These are phyloP conservation scores for Cordyceps pruinosa DNA, from an alignment of 2,329 filamentous ascomycete genomes.

Conservation along the genomic window DNA sequence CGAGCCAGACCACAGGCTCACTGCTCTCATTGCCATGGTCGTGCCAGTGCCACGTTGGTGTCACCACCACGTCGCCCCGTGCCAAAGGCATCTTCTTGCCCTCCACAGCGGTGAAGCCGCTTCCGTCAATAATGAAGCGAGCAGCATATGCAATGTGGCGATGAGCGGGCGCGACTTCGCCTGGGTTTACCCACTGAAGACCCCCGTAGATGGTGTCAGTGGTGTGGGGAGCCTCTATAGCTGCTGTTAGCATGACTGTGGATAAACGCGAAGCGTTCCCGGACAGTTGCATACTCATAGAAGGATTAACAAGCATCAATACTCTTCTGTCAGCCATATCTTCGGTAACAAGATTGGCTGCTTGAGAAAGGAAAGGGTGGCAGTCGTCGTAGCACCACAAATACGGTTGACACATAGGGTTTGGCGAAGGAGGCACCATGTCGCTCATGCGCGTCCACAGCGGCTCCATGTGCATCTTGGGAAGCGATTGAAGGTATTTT, in stretches of 20 bases:
- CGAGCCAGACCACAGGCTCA: constrained; percentile 50
- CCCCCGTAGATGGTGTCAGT: constrained; percentile 53
- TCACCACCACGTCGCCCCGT: constrained; percentile 49
- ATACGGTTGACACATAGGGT: constrained; percentile 34
- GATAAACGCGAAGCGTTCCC: rapidly evolving
- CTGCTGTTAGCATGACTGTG: constrained; percentile 16
- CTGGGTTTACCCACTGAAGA: constrained; percentile 49
- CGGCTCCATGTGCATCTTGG: constrained; percentile 29
- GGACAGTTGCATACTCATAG: constrained; percentile 18
- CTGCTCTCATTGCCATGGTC: constrained; percentile 53
- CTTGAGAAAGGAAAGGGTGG: constrained; percentile 27
- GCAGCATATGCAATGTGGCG: constrained; percentile 49
- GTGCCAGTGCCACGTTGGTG: constrained; percentile 53
- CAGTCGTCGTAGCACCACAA: constrained; percentile 32
- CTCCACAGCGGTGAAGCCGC: constrained; percentile 51
- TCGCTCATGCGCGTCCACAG: constrained; percentile 42
- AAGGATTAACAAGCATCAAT: constrained; percentile 35
- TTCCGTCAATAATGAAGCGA: constrained; percentile 51
- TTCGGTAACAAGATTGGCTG: constrained; percentile 30
- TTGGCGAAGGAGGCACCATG: constrained; percentile 40
- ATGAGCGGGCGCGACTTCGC: constrained; percentile 49
- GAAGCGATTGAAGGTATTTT: constrained; percentile 23
- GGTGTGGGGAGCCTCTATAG: constrained; percentile 43
- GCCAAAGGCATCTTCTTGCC: constrained; percentile 44
- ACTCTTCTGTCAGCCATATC: constrained; percentile 36